Percentiles rank a stretch among this genome's conserved stretches.
These are phyloP conservation scores for Terfezia claveryi DNA, from an alignment of 495 filamentous ascomycete species.

Conservation along the genomic window DNA sequence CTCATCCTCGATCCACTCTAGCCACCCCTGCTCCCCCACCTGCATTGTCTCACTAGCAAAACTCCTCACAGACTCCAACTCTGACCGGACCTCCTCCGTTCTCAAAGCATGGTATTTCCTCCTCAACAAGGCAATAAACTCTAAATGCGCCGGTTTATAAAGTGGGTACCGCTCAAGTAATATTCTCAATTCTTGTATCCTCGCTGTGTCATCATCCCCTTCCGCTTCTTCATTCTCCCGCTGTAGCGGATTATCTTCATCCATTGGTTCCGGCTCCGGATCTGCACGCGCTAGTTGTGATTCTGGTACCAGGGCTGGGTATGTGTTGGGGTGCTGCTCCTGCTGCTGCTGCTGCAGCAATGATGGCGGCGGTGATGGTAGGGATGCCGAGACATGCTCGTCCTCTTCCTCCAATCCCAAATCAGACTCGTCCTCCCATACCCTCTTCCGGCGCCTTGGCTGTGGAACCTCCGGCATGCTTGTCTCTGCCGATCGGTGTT, in stretches of 20 bases:
- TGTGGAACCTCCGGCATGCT: background rate
- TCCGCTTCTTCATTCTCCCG: background rate
- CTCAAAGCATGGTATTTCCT: background rate
- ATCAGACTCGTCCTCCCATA: background rate
- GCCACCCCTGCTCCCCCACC: slow-evolving; percentile 37
- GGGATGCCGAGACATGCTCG: background rate
- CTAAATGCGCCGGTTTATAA: slow-evolving; percentile 26
- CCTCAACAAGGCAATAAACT: slow-evolving; percentile 42
- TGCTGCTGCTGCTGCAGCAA: background rate
- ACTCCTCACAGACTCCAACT: background rate
- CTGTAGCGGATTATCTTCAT: background rate
- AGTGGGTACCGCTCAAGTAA: background rate
- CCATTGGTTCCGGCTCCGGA: background rate
- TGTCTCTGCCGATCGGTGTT: no score
- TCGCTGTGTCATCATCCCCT: background rate
- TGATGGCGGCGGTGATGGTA: background rate
- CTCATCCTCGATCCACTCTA: slow-evolving; percentile 43
- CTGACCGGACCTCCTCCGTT: background rate
- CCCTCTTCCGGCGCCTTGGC: background rate
- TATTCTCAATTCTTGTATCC: background rate
- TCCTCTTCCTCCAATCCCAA: background rate
- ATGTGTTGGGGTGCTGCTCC: background rate
- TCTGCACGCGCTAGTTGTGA: background rate
- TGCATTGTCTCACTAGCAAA: background rate
- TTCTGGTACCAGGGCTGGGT: background rate